A percentile compares a stretch with the other conserved stretches of the same genome.
These are phyloP conservation scores for Calonectria pteridis DNA, from an alignment of 2,329 filamentous ascomycete species.

Conservation along the genomic window DNA sequence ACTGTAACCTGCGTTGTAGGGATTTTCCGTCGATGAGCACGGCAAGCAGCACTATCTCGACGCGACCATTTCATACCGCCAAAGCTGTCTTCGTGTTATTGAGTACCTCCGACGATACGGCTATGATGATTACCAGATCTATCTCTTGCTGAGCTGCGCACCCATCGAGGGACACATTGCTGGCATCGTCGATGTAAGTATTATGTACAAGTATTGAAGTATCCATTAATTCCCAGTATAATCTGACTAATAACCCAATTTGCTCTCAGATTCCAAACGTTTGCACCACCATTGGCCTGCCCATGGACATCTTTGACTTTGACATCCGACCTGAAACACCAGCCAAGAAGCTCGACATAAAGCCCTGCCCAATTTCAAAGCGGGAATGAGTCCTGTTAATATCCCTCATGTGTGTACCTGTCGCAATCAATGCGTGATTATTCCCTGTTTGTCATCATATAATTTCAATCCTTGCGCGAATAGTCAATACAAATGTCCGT, in stretches of 20 bases:
- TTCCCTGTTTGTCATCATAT: not conserved
- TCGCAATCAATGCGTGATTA: not conserved
- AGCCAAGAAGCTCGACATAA: conserved; percentile 52
- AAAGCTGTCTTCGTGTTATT: conserved; percentile 74
- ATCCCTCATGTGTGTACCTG: not conserved
- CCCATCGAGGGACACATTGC: conserved; percentile 90
- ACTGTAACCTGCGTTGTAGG: not conserved
- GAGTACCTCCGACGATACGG: conserved; percentile 54
- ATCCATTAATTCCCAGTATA: not conserved
- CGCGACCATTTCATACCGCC: conserved; percentile 86
- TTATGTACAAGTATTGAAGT: not conserved
- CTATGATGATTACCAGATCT: conserved; percentile 81
- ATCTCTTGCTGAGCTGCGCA: conserved; percentile 86
- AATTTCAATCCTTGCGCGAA: not conserved
- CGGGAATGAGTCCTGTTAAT: conserved; percentile 8
- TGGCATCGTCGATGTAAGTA: conserved; percentile 79
- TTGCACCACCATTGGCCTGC: conserved; percentile 88
- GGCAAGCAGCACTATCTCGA: conserved; percentile 94
- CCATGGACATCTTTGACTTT: conserved; percentile 96
- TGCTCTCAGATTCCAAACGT: conserved; percentile 82
- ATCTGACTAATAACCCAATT: not conserved
- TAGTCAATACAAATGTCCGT: conserved; percentile 17
- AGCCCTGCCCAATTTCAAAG: conserved; percentile 36
- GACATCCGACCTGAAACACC: conserved; percentile 79
- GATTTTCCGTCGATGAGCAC: conserved; percentile 88